phyloP scores from a whole-genome alignment of 73 alveolate species.

The Uronychia setigera region DNA sequence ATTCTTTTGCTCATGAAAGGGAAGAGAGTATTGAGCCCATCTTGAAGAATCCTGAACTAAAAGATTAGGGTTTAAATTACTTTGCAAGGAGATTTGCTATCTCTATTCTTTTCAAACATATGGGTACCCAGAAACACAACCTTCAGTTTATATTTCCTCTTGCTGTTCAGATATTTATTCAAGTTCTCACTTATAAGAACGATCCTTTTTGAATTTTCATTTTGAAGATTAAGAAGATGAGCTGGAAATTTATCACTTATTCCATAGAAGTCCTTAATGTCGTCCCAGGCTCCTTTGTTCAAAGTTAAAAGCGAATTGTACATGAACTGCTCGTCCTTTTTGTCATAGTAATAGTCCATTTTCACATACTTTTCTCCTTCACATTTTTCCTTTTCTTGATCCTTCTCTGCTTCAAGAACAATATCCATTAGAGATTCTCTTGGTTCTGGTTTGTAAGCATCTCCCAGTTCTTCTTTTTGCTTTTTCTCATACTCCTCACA shows the following conservation, averaged over 20 bases:
- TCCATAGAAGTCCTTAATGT: slow-evolving; percentile 37
- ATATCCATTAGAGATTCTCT: not conserved
- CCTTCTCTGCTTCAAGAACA: slow-evolving; percentile 18
- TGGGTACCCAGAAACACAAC: slow-evolving; percentile 52
- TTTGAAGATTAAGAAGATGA: slow-evolving; percentile 19
- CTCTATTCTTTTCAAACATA: slow-evolving; percentile 37
- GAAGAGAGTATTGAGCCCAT: slow-evolving; percentile 27
- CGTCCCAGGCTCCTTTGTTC: slow-evolving; percentile 19
- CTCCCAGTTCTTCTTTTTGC: slow-evolving; percentile 26
- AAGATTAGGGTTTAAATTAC: not conserved
- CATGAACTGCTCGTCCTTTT: slow-evolving; percentile 38
- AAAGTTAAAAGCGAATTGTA: slow-evolving; percentile 1
- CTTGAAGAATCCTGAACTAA: slow-evolving; percentile 26
- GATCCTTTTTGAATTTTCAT: slow-evolving; percentile 20
- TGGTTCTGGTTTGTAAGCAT: not conserved
- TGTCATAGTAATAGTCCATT: slow-evolving; percentile 5
- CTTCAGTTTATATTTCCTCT: slow-evolving; percentile 25
- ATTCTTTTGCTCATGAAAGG: slow-evolving; percentile 39
- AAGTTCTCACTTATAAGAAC: slow-evolving; percentile 21
- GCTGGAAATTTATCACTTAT: slow-evolving; percentile 18
- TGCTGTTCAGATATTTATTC: slow-evolving; percentile 11
- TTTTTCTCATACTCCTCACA: slow-evolving; percentile 34
- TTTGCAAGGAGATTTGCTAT: slow-evolving; percentile 4
- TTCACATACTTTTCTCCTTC: slow-evolving; percentile 33
- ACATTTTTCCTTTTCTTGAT: slow-evolving; percentile 8